Evolutionary conservation across 768 basidiomycete genomes (phyloP), one percentile per base, ranked within the genome.

Genomic region (Cystobasidium onofrii): DNA sequence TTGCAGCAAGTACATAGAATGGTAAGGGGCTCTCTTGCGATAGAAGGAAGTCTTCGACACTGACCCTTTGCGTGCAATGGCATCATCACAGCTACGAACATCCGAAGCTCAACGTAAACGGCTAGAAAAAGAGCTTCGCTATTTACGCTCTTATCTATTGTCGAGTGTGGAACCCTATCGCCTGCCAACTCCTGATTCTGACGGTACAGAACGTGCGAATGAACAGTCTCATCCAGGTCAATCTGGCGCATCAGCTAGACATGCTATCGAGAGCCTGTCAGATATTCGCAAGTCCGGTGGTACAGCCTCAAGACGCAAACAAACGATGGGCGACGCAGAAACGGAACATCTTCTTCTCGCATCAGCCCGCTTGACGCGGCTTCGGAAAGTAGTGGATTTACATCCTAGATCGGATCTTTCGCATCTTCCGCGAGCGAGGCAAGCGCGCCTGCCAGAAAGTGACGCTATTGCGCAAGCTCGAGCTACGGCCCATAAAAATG

Each of bases 311-410:
- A 50, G 54, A 36, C 52, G 44, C 23, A 34, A 36, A 69, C 23
- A 23, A 27, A 55, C 50, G 31, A 77, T 78, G 74, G 78, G 76
- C 34, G 78, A 79, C 64, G 78, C 78, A 20, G 78, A 78, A 33
- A 60, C 77, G 1, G 78, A 78, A 46, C 74, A 71, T 23, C 70
- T 79, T 13, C 70, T 79, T 13, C 71, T 66, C 17, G 77, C 77
- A 1, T 75, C 73, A 7, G 46, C 31, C 20, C 43, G 50, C 12
- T 9, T 67, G 20, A 31, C 23, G 23, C n/a, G 50, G 3, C 15
- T 67, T 43, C 55, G 44, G 43, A 34, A 27, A 25, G 23, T 54
- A 54, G 36, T 50, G 17, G 29, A 43, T 31, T 10, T 67, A 25
- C 65, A 43, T n/a, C 25, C 57, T 12, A 12, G 31, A 60, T 50